A percentile compares a stretch with the other conserved stretches of the same genome.
Evolutionary conservation across 129 eudicot genomes (phyloP).

Genomic region (Chrysanthemum seticuspe): DNA sequence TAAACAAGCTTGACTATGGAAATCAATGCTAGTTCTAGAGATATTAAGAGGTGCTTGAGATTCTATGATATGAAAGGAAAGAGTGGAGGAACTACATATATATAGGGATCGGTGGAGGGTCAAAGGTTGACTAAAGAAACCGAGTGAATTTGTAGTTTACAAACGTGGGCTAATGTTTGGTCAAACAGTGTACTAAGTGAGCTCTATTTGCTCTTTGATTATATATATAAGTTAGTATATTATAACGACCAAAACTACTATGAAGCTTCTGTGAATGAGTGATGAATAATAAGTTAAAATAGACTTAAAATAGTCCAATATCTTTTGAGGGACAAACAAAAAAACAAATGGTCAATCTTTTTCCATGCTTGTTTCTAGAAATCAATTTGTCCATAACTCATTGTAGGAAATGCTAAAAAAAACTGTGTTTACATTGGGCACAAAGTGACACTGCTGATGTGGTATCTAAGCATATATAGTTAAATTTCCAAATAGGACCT

Average conservation of each 20-base stretch:
- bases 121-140: constrained; percentile 23
- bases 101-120: background rate
- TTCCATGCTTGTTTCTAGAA: constrained; percentile 17
- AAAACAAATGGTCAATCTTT: constrained; percentile 2
- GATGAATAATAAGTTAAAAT: background rate
- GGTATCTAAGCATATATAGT: no score
- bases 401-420: background rate
- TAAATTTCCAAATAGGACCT: no score
- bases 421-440: no score
- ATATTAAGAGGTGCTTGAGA: no score
- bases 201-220: background rate
- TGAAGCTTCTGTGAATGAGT: background rate
- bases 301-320: background rate
- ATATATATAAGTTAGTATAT: background rate
- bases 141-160: constrained; percentile 11
- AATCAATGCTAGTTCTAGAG: no score
- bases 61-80: background rate
- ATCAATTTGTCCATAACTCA: background rate
- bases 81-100: constrained; percentile 4
- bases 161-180: background rate
- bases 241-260: background rate
- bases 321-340: background rate
- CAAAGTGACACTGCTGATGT: no score
- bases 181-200: constrained; percentile 11
- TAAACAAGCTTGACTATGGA: no score